Evolutionary conservation across 2,329 filamentous ascomycete species (phyloP).

Genomic region (Sclerotinia trifoliorum): DNA sequence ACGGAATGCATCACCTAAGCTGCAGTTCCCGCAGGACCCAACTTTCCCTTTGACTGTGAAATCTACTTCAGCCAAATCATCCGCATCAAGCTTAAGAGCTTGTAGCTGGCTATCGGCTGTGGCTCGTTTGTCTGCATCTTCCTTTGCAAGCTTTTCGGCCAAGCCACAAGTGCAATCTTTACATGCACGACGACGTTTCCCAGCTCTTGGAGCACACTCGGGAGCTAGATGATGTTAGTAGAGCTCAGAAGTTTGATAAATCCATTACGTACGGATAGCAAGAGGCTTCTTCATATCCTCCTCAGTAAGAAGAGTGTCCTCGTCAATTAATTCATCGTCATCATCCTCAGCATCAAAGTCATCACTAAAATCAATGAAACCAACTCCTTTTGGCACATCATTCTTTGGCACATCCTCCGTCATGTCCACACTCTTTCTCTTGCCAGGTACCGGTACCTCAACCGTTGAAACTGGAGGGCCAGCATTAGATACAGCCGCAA

Average conservation of each 20-base stretch:
- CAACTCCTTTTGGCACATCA: constrained; percentile 54
- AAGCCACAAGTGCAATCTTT: constrained; percentile 98
- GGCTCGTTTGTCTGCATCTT: constrained; percentile 69
- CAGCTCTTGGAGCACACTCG: constrained; percentile 82
- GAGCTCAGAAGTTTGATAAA: constrained; percentile 12
- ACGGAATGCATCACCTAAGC: constrained; percentile 84
- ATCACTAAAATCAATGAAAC: constrained; percentile 63
- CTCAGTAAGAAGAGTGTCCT: constrained; percentile 81
- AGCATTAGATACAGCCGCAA: constrained; percentile 40
- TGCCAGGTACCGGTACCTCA: constrained; percentile 35
- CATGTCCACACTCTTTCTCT: constrained; percentile 35
- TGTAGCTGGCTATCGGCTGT: constrained; percentile 63
- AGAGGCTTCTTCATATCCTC: constrained; percentile 78
- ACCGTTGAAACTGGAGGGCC: constrained; percentile 39
- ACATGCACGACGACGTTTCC: constrained; percentile 88
- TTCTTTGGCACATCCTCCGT: constrained; percentile 23
- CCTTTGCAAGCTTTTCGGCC: constrained; percentile 78
- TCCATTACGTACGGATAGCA: constrained; percentile 67
- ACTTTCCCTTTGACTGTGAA: constrained; percentile 98
- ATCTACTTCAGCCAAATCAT: constrained; percentile 86
- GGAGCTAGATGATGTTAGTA: constrained; percentile 54
- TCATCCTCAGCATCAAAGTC: constrained; percentile 52
- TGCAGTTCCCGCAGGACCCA: constrained; percentile 91
- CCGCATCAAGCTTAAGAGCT: constrained; percentile 67
- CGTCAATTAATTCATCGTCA: constrained; percentile 87